Base-by-base conservation (phyloP, 352 stramenopile genomes). In the Phytophthora tentaculata region DNA sequence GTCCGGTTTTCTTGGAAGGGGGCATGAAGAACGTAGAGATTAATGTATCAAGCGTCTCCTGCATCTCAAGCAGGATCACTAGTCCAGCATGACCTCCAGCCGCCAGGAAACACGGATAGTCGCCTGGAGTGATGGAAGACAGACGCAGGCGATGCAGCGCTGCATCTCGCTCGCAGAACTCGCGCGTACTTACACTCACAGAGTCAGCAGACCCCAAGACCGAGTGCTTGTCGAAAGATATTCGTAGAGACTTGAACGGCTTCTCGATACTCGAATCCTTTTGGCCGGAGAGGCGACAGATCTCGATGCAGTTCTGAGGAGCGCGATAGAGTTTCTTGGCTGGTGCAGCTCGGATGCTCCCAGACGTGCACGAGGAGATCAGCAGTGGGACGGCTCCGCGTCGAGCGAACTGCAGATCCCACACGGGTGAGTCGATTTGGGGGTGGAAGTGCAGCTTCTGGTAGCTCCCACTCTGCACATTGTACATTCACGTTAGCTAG, bases 361-460 rank as follows among this genome's bases (percentile, higher is more conserved):
- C 88, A 1, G 86, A 89, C 5, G 88, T 77, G 28, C 88, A 96
- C 2, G 70, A 85, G 2, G 88, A 94, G 19, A 89, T 48, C 17
- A 95, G 56, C 2, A 93, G 45, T 3, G 88, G 83, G 2, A 82
- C 61, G 3, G 67, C 55, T 2, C 74, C 69, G 19, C 66, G 69
- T 4, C 84, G 83, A 26, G 73, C 82, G 51, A 93, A 84, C 54
- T 90, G 79, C 13, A 93, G 64, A 64, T 94, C 84, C 88, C 88
- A 96, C 22, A 96, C 83, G 1, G 88, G 88, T 2, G 86, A 94
- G 49, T 96, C 88, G 52, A 93, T 80, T 57, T 96, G 88, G 7
- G 88, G 85, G 50, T 96, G 88, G 39, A 84, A 92, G 49, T 92
- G 83, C 16, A 96, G 73, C 44, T 94, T 90, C 61, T 92, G 84